A percentile compares a stretch with the other conserved stretches of the same genome.
Evolutionary conservation across 2,329 filamentous ascomycete species (phyloP).

Genomic region (Thielaviopsis punctulata): DNA sequence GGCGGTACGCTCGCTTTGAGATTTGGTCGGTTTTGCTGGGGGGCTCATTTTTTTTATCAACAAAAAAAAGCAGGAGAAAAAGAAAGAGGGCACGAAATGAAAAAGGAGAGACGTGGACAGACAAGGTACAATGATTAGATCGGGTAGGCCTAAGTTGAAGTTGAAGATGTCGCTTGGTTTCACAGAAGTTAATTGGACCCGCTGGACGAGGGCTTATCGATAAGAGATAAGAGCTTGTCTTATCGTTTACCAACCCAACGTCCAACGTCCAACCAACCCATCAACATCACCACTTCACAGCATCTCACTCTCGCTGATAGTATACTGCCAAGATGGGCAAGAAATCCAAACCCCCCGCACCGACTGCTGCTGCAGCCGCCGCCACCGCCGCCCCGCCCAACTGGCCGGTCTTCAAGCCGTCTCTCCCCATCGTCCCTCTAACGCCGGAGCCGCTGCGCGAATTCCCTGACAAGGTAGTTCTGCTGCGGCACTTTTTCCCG

Average conservation of each 20-base stretch:
- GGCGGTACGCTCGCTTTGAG: conserved; percentile 31
- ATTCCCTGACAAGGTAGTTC: conserved; percentile 47
- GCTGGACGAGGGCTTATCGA: neutral
- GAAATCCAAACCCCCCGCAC: conserved; percentile 14
- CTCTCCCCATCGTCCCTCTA: conserved; percentile 49
- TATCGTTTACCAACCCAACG: neutral
- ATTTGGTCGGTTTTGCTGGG: conserved; percentile 13
- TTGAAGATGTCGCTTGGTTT: too few relatives aligned
- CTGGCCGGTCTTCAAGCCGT: conserved; percentile 58
- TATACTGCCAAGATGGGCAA: conserved; percentile 5
- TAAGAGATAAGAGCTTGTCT: neutral
- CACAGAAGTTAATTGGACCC: neutral
- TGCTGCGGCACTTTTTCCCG: conserved; percentile 60
- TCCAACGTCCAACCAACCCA: too few relatives aligned
- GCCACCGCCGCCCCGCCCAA: conserved; percentile 22
- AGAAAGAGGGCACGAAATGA: too few relatives aligned
- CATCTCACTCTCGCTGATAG: neutral
- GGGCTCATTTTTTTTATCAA: too few relatives aligned
- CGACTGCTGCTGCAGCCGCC: conserved; percentile 11
- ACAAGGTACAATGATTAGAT: too few relatives aligned
- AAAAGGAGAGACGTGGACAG: too few relatives aligned
- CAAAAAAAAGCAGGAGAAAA: neutral
- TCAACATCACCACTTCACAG: neutral
- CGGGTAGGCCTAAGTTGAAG: too few relatives aligned
- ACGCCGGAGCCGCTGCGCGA: conserved; percentile 33